phyloP scores from a whole-genome alignment of 1,139 yeast genomes.

The Nakaseomyces uthaithaninus region DNA sequence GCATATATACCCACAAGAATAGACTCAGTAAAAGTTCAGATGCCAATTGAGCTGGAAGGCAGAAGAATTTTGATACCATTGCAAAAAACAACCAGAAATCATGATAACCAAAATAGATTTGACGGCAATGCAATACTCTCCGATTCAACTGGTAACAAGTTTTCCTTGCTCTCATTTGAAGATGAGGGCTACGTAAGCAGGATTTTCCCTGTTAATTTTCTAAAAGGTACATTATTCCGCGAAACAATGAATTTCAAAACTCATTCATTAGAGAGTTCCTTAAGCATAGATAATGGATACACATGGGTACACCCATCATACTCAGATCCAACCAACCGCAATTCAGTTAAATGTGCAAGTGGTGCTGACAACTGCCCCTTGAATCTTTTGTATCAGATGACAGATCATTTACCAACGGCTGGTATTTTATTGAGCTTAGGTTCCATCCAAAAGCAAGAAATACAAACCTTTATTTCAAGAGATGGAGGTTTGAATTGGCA shows the following conservation, averaged over 20 bases:
- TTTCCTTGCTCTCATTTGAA: background rate
- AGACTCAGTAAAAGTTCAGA: slow-evolving; percentile 10
- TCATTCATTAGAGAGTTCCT: too few relatives aligned
- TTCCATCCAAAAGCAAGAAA: slow-evolving; percentile 24
- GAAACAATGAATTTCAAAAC: background rate
- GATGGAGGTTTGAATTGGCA: slow-evolving; percentile 45
- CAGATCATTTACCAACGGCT: slow-evolving; percentile 47
- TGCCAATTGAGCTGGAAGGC: slow-evolving; percentile 22
- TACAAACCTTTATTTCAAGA: slow-evolving; percentile 7
- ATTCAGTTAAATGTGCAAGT: slow-evolving; percentile 48
- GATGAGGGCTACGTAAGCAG: background rate
- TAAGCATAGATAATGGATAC: slow-evolving; percentile 58
- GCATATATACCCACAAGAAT: slow-evolving; percentile 26
- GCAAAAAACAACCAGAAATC: too few relatives aligned
- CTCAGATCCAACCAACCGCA: slow-evolving; percentile 35
- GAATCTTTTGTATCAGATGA: slow-evolving; percentile 23
- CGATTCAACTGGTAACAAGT: background rate
- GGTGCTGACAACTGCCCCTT: slow-evolving; percentile 53
- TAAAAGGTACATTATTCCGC: background rate
- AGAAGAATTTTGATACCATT: slow-evolving; percentile 41
- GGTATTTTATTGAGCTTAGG: slow-evolving; percentile 64
- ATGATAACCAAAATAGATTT: too few relatives aligned
- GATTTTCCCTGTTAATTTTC: background rate
- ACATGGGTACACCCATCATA: slow-evolving; percentile 52
- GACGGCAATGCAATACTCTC: background rate